Conservation (phyloP, 2,329 filamentous ascomycete species). For the Colletotrichum destructivum region DNA sequence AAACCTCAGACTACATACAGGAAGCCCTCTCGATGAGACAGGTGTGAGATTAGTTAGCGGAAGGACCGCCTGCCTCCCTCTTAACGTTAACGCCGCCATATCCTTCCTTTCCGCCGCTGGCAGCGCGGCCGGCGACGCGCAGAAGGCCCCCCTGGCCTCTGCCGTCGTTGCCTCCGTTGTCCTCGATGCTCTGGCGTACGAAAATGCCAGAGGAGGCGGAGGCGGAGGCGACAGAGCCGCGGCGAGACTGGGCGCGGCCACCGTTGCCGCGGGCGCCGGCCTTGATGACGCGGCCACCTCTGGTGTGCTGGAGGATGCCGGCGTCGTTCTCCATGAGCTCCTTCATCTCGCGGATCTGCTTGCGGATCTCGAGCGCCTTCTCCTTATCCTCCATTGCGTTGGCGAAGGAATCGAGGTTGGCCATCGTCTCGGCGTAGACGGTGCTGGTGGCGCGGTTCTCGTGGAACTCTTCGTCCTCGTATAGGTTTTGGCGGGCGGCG, state of each 20-base stretch:
- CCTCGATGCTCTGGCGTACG: background rate
- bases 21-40: background rate
- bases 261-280: background rate
- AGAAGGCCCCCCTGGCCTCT: background rate
- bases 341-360: slow-evolving; percentile 35
- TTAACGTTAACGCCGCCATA: background rate
- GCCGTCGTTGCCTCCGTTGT: too few species aligned
- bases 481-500: slow-evolving; percentile 26
- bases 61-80: background rate
- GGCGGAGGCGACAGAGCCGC: background rate
- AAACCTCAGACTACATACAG: background rate
- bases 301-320: slow-evolving; percentile 9
- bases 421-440: slow-evolving; percentile 3
- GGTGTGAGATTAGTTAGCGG: background rate
- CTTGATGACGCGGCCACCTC: slow-evolving; percentile 25
- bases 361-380: slow-evolving; percentile 16
- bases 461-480: slow-evolving; percentile 27
- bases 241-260: background rate
- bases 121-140: background rate
- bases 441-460: background rate
- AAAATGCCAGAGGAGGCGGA: background rate
- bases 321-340: slow-evolving; percentile 5
- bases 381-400: slow-evolving; percentile 20
- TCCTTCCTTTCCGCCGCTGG: background rate
- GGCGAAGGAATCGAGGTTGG: slow-evolving; percentile 27